These are phyloP conservation scores for Cryptosporidium muris DNA, from an alignment of 169 alveolate genomes.

Conservation along the genomic window DNA sequence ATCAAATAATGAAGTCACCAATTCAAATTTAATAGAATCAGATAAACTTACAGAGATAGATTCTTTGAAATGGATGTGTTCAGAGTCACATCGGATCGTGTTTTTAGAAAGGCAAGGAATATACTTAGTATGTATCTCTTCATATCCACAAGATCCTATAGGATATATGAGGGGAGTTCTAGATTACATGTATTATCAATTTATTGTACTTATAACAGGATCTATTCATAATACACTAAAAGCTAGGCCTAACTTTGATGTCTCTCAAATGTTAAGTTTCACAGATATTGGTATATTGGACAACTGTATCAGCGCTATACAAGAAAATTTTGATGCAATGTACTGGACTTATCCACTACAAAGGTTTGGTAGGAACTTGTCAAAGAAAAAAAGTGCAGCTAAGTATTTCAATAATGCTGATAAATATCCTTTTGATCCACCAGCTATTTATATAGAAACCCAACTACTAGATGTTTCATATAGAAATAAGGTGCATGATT, in stretches of 20 bases:
- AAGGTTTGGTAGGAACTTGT: background rate
- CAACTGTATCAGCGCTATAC: conserved; percentile 28
- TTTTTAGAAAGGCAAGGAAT: conserved; percentile 31
- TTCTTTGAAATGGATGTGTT: conserved; percentile 62
- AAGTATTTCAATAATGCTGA: background rate
- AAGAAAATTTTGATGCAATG: conserved; percentile 41
- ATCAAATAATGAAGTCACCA: conserved; percentile 3
- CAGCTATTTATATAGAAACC: conserved; percentile 15
- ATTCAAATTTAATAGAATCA: background rate
- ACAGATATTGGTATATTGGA: conserved; percentile 39
- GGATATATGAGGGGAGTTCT: conserved; percentile 38
- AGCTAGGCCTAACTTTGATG: conserved; percentile 58
- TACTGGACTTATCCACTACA: conserved; percentile 15
- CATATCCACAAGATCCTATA: conserved; percentile 28
- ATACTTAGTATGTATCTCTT: conserved; percentile 16
- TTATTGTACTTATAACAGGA: conserved; percentile 52
- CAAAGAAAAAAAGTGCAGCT: background rate
- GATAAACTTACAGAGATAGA: background rate
- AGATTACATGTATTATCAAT: conserved; percentile 44
- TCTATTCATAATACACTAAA: conserved; percentile 58
- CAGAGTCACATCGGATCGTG: conserved; percentile 45
- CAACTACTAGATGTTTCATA: conserved; percentile 14
- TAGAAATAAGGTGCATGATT: conserved; percentile 26
- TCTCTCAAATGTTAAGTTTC: conserved; percentile 39
- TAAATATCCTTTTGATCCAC: conserved; percentile 13